phyloP scores from a whole-genome alignment of 1,139 yeast species.

The Zygoascus meyerae region DNA sequence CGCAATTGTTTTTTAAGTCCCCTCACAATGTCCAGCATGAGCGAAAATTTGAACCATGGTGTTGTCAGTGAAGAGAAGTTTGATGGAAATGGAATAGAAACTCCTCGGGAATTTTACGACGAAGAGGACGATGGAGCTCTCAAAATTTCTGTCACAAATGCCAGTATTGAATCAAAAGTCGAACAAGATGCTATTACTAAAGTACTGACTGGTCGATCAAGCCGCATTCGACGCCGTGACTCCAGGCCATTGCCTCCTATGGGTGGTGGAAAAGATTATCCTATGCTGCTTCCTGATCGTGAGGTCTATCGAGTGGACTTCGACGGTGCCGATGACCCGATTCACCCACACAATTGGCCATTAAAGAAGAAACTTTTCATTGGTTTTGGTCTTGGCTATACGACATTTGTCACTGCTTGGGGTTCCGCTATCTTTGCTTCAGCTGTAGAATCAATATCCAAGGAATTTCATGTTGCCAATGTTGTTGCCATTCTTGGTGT shows the following conservation, averaged over 20 bases:
- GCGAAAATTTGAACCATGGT: too few relatives aligned
- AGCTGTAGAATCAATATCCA: conserved; percentile 30
- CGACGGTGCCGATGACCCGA: conserved; percentile 49
- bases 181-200: conserved; percentile 16
- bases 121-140: not conserved
- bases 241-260: conserved; percentile 20
- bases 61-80: too few relatives aligned
- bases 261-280: conserved; percentile 48
- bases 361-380: conserved; percentile 33
- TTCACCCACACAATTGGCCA: conserved; percentile 47
- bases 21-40: too few relatives aligned
- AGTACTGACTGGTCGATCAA: conserved; percentile 16
- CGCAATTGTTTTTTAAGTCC: too few relatives aligned
- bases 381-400: conserved; percentile 33
- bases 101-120: conserved; percentile 7
- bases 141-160: not conserved
- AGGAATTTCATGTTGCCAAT: conserved; percentile 27
- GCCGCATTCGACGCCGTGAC: conserved; percentile 10
- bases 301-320: conserved; percentile 46
- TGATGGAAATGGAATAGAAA: not conserved
- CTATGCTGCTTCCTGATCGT: conserved; percentile 43
- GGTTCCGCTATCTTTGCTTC: conserved; percentile 44
- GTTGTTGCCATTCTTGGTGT: conserved; percentile 46
- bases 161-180: conserved; percentile 9
- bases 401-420: conserved; percentile 39